These are phyloP conservation scores for Triangularia verruculosa DNA, from an alignment of 2,329 filamentous ascomycete genomes.

Conservation along the genomic window DNA sequence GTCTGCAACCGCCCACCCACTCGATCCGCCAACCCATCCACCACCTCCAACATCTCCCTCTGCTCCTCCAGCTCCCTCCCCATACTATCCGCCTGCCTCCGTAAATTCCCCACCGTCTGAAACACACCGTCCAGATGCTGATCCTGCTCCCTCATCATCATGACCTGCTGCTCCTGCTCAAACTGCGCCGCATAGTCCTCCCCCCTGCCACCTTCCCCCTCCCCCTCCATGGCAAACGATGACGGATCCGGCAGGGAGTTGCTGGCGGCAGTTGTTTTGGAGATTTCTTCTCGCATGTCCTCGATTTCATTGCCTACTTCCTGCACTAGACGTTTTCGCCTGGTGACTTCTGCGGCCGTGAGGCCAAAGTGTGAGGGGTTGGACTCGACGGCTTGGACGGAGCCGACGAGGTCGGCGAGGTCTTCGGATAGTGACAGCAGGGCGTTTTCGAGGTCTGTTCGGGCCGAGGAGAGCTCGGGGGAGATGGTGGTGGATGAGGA, in stretches of 20 bases:
- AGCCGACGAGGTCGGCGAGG: conserved; percentile 81
- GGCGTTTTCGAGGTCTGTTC: conserved; percentile 63
- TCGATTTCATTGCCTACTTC: conserved; percentile 88
- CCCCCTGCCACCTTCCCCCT: conserved; percentile 37
- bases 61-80: conserved; percentile 95
- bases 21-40: conserved; percentile 80
- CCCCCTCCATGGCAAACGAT: conserved; percentile 55
- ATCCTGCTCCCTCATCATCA: conserved; percentile 95
- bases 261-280: conserved; percentile 41
- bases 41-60: conserved; percentile 78
- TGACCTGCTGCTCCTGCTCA: conserved; percentile 84
- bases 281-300: conserved; percentile 81
- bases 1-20: conserved; percentile 82
- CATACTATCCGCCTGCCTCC: conserved; percentile 92
- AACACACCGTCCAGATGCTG: conserved; percentile 90
- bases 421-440: conserved; percentile 74
- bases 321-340: conserved; percentile 77
- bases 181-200: conserved; percentile 68
- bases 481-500: conserved; percentile 64
- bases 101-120: conserved; percentile 84
- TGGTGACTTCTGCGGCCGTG: conserved; percentile 74
- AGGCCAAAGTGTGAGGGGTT: conserved; percentile 86
- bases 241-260: conserved; percentile 52
- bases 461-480: conserved; percentile 80
- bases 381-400: conserved; percentile 81